Evolutionary conservation across 495 filamentous ascomycete species (phyloP), one percentile per base, ranked within the genome.

Genomic region (Polyplosphaeria fusca): DNA sequence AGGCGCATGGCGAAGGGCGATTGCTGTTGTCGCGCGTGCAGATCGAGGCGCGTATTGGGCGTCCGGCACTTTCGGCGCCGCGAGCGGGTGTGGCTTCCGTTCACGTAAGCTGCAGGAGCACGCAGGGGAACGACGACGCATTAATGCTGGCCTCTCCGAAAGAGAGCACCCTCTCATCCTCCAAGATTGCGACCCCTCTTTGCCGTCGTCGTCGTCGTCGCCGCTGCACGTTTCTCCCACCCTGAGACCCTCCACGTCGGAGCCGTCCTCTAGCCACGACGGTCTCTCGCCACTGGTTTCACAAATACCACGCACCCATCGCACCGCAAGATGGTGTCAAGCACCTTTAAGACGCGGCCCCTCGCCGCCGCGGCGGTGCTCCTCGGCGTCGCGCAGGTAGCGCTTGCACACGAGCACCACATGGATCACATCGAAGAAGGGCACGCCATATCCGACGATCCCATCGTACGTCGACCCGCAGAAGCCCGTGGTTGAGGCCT

Each of bases 371-470:
- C 27, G 39, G 47, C 45, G 48, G 39, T 51, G 47, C 35, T 60
- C n/a, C 48, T 67, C 46, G 43, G 40, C 50, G 28, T 59, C 28
- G 53, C 56, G 24, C 46, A 35, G 18, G 43, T 19, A 20, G 47
- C 25, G 28, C 76, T 57, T 7, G 86, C 80, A 51, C 89, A 95
- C 69, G 89, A 89, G 49, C 88, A 89, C 75, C 79, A 89, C 69
- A 80, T 77, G 57, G 78, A 82, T 39, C 80, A 82, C 22, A 86
- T 98, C 55, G 81, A 83, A 40, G 86, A 93, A 61, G 92, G 91
- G 48, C 67, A 83, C 52, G 73, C 77, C 24, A 74, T 93, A 60
- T 93, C 89, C n/a, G 66, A 72, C 14, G 91, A 98, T 28, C 92
- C 93, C 0, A 83, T 98, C 61, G 91, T 92, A 82, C 51, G 86